phyloP scores from a whole-genome alignment of 306 rosid species.

The Acmispon strigosus region DNA sequence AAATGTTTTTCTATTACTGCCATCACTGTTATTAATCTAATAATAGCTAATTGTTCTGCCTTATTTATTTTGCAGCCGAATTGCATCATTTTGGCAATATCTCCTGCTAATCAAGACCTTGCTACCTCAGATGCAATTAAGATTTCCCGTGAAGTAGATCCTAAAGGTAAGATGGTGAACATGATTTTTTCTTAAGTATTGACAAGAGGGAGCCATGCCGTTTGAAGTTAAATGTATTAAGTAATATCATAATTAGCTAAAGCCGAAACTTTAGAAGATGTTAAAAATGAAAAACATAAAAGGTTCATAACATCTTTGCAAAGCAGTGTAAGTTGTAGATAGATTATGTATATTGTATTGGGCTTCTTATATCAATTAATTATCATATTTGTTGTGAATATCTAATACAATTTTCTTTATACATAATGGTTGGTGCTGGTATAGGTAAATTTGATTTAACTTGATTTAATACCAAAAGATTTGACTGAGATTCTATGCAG shows the following conservation, averaged over 20 bases:
- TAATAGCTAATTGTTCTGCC: too few relatives aligned
- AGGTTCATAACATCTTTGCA: background rate
- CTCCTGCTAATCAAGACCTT: slow-evolving; percentile 99
- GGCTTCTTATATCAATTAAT: background rate
- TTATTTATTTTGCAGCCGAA: slow-evolving; percentile 57
- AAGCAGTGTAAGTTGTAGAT: background rate
- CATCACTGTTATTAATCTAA: too few relatives aligned
- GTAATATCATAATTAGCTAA: background rate
- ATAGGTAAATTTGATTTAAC: background rate
- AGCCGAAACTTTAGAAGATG: background rate
- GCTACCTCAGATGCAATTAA: slow-evolving; percentile 99
- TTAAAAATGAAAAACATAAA: background rate
- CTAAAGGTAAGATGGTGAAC: slow-evolving; percentile 41
- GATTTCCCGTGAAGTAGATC: slow-evolving; percentile 98
- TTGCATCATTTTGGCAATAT: slow-evolving; percentile 90
- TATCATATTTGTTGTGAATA: background rate
- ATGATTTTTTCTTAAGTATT: background rate
- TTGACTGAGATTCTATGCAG: background rate
- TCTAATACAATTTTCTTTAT: background rate
- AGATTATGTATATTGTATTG: background rate
- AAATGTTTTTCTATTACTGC: too few relatives aligned
- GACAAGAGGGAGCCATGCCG: background rate
- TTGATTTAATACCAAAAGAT: background rate
- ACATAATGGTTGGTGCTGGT: background rate
- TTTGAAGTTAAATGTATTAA: background rate